phyloP scores from a whole-genome alignment of 345 rosid species.

The Arabidopsis arenosa region DNA sequence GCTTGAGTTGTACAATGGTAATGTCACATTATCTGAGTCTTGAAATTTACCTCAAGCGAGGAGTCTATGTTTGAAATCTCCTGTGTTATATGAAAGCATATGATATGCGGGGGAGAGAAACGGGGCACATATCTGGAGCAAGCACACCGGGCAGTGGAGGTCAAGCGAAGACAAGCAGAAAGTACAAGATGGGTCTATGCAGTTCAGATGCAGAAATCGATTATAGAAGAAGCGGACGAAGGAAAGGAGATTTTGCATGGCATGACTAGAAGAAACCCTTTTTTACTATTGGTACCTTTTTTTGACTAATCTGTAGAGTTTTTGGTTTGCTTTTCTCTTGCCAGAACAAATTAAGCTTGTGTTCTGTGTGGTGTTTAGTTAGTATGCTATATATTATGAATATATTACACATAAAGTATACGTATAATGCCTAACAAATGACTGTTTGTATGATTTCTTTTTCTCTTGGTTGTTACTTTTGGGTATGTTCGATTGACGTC shows the following conservation, averaged over 20 bases:
- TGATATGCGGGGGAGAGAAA: slow-evolving; percentile 41
- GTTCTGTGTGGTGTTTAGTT: slow-evolving; percentile 34
- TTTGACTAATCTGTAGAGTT: slow-evolving; percentile 29
- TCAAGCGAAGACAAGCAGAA: slow-evolving; percentile 65
- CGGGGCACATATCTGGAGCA: slow-evolving; percentile 52
- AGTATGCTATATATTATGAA: slow-evolving; percentile 10
- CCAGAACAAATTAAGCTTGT: slow-evolving; percentile 17
- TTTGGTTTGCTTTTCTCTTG: slow-evolving; percentile 29
- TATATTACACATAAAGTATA: slow-evolving; percentile 16
- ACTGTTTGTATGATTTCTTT: background rate
- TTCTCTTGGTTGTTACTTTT: background rate
- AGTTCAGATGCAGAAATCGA: slow-evolving; percentile 93
- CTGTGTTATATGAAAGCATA: too few species aligned
- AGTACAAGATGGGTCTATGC: slow-evolving; percentile 62
- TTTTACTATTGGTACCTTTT: background rate
- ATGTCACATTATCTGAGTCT: too few species aligned
- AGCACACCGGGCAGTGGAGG: slow-evolving; percentile 55
- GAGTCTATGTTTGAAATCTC: too few species aligned
- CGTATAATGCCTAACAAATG: slow-evolving; percentile 18
- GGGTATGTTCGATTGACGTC: background rate
- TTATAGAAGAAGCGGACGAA: slow-evolving; percentile 77
- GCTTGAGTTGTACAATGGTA: too few species aligned
- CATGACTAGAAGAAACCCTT: slow-evolving; percentile 41
- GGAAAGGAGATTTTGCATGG: slow-evolving; percentile 68
- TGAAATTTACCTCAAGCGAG: too few species aligned